A percentile compares a stretch with the other conserved stretches of the same genome.
Conservation (phyloP, 2,329 filamentous ascomycete species). For the Neofusicoccum kwambonambiense region DNA sequence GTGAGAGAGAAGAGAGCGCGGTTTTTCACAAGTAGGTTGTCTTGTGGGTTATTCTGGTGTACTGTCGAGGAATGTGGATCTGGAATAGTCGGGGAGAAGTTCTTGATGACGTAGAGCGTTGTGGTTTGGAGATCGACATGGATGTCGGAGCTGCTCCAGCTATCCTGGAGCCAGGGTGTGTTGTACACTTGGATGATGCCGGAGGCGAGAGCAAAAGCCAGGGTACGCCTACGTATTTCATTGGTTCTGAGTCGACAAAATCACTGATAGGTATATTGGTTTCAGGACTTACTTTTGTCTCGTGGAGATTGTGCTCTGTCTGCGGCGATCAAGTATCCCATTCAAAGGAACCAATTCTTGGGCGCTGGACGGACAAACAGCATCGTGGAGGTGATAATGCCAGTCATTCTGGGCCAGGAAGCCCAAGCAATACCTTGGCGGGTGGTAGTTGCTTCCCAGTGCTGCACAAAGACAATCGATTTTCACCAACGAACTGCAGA, state of each 20-base stretch:
- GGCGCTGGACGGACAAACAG: not conserved
- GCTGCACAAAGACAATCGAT: not conserved
- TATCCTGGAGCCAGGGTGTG: constrained; percentile 20
- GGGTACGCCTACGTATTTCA: constrained; percentile 3
- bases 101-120: not conserved
- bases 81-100: not conserved
- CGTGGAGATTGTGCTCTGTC: not conserved
- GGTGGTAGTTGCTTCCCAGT: not conserved
- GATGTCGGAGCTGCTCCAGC: constrained; percentile 12
- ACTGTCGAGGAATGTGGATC: not conserved
- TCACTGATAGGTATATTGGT: too few species aligned
- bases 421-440: not conserved
- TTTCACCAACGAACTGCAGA: not conserved
- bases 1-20: constrained; percentile 21
- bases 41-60: not conserved
- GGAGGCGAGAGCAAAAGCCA: constrained; percentile 20
- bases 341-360: not conserved
- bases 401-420: not conserved
- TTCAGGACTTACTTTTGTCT: not conserved
- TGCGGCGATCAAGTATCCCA: not conserved
- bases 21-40: constrained; percentile 17
- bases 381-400: constrained; percentile 16
- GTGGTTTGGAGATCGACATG: not conserved
- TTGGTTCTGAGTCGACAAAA: too few species aligned
- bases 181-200: constrained; percentile 21